Base-by-base conservation (phyloP, 2,329 filamentous ascomycete species). In the Sporothrix humicola region DNA sequence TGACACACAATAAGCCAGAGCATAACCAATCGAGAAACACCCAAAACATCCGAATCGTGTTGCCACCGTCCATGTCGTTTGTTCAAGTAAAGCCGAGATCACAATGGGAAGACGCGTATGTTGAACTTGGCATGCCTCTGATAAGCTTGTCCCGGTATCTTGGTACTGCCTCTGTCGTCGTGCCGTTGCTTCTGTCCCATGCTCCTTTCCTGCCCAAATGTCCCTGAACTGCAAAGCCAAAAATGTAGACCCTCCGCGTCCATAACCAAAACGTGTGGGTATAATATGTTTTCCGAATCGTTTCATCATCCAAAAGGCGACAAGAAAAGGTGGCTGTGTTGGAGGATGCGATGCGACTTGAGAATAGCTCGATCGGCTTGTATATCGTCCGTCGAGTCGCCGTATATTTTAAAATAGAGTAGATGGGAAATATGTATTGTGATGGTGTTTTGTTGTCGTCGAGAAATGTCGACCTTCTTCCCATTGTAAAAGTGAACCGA, bases 211-310 rank as follows among this genome's bases (percentile, higher is more conserved):
- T 59, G 23, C 56, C 56, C 56, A 8, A 10, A 26, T 37, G 15
- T 65, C 37, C 37, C 59, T 9, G 13, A 44, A 23, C 15, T 26
- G 63, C 9, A 66, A 31, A 50, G 9, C 4, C 6, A 42, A 63
- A 69, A 48, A 52, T 37, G 13, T n/a, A 20, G n/a, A 65, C 59
- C 59, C 61, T 65, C 48, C 48, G 23, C 48, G 66, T 54, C 66
- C 48, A 54, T 69, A 20, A 54, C 8, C 26, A 54, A 54, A 54
- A 54, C 48, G 48, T 52, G 66, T 54, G 66, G 66, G 48, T 69
- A 69, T 54, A 69, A 20, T 48, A 15, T 44, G 48, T 54, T 42
- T 54, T 69, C 48, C 17, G 48, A 20, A 52, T 66, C 61, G 61
- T 66, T 52, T 54, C 66, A 54, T 69, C 66, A 54, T 54, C 26